A percentile compares a stretch with the other conserved stretches of the same genome.
Evolutionary conservation across 345 rosid species (phyloP).

Genomic region (Streptanthus diversifolius): DNA sequence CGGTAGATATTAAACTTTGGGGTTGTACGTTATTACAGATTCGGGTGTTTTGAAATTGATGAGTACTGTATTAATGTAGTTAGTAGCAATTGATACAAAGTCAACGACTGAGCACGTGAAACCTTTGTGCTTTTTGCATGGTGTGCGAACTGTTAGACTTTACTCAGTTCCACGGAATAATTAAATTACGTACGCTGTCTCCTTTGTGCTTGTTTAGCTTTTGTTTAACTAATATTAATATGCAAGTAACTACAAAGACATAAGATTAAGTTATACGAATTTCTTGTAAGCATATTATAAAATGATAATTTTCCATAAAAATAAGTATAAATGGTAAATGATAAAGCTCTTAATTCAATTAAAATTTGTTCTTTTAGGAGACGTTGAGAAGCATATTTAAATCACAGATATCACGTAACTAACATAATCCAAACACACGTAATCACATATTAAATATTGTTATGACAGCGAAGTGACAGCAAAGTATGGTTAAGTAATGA

Average conservation of each 20-base stretch:
- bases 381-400: neutral
- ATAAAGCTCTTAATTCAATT: neutral
- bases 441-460: neutral
- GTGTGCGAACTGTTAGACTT: constrained; percentile 6
- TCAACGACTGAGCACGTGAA: constrained; percentile 22
- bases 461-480: constrained; percentile 9
- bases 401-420: neutral
- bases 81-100: constrained; percentile 1
- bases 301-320: neutral
- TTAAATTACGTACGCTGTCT: neutral
- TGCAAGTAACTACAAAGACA: neutral
- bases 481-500: neutral
- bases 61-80: neutral
- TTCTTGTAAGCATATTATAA: neutral
- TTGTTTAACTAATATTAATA: neutral
- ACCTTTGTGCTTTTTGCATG: constrained; percentile 11
- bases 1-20: neutral
- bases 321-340: neutral
- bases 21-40: neutral
- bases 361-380: neutral
- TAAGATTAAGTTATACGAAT: neutral
- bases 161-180: neutral
- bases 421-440: neutral
- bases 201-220: neutral
- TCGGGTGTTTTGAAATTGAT: neutral